phyloP scores from a whole-genome alignment of 306 rosid genomes.

The Dryas octopetala region DNA sequence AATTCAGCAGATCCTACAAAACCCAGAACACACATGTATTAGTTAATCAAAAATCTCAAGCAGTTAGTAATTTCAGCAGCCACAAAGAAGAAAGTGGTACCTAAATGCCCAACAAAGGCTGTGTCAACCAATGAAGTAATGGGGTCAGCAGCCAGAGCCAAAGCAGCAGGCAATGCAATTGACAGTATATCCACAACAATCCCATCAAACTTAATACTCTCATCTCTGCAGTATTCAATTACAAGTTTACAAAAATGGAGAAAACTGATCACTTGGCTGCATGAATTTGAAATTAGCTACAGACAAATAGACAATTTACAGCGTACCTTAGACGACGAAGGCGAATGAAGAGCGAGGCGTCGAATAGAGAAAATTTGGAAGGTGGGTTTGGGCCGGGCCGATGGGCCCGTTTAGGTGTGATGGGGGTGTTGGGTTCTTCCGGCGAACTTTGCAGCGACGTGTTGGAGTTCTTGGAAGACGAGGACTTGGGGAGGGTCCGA shows the following conservation, averaged over 20 bases:
- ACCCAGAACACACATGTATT: constrained; percentile 6
- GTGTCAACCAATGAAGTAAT: constrained; percentile 85
- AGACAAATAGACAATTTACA: neutral
- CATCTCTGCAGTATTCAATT: constrained; percentile 33
- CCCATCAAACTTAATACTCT: constrained; percentile 45
- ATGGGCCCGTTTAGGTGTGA: neutral
- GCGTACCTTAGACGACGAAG: constrained; percentile 40
- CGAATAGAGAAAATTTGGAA: constrained; percentile 11
- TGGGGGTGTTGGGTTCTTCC: constrained; percentile 23
- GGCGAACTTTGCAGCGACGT: constrained; percentile 32
- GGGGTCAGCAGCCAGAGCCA: constrained; percentile 91
- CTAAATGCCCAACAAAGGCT: constrained; percentile 88
- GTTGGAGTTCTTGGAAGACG: constrained; percentile 21
- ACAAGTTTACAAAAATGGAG: neutral
- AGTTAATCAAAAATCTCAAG: neutral
- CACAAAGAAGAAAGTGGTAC: constrained; percentile 36
- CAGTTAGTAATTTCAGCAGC: constrained; percentile 12
- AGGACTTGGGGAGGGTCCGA: constrained; percentile 26
- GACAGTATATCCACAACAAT: constrained; percentile 70
- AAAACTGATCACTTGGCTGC: neutral
- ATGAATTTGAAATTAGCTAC: neutral
- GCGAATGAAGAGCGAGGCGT: constrained; percentile 23
- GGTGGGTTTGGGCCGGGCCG: constrained; percentile 13
- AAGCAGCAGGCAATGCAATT: constrained; percentile 91
- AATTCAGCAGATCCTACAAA: constrained; percentile 78